Percentiles rank a stretch among this genome's conserved stretches.
Conservation (phyloP, 148 eudicot genomes). For the Heliamphora exappendiculata region DNA sequence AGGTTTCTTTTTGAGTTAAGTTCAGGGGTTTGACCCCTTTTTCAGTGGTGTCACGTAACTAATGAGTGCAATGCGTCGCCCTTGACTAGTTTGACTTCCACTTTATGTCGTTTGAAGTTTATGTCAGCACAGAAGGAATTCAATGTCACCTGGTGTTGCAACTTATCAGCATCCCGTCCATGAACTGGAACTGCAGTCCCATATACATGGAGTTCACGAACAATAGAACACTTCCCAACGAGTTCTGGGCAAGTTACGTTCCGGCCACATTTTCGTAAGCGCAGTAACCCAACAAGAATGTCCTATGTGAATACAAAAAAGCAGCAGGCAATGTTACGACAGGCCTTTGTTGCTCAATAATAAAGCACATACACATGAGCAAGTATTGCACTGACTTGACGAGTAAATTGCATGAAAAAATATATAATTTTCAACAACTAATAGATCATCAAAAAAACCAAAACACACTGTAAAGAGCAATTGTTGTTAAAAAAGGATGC, state of each 20-base stretch:
- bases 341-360: not conserved
- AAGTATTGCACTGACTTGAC: not conserved
- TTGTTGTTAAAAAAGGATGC: not conserved
- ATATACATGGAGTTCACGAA: conserved; percentile 95
- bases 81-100: not conserved
- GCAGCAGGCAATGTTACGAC: not conserved
- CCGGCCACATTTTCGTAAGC: conserved; percentile 79
- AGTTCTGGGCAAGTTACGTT: conserved; percentile 92
- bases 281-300: conserved; percentile 90
- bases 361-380: not conserved
- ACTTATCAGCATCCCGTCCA: conserved; percentile 86
- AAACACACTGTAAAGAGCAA: not conserved
- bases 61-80: no score
- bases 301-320: conserved; percentile 40
- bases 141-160: conserved; percentile 86
- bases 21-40: no score
- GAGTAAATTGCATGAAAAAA: not conserved
- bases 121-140: not conserved
- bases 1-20: no score
- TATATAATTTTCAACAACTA: not conserved
- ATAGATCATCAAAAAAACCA: not conserved
- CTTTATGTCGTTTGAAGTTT: not conserved
- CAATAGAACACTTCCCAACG: conserved; percentile 79
- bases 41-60: no score
- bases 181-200: conserved; percentile 99